Percentiles rank a stretch among this genome's conserved stretches.
These are phyloP conservation scores for Claviceps quebecensis DNA, from an alignment of 2,329 filamentous ascomycete genomes.

Conservation along the genomic window DNA sequence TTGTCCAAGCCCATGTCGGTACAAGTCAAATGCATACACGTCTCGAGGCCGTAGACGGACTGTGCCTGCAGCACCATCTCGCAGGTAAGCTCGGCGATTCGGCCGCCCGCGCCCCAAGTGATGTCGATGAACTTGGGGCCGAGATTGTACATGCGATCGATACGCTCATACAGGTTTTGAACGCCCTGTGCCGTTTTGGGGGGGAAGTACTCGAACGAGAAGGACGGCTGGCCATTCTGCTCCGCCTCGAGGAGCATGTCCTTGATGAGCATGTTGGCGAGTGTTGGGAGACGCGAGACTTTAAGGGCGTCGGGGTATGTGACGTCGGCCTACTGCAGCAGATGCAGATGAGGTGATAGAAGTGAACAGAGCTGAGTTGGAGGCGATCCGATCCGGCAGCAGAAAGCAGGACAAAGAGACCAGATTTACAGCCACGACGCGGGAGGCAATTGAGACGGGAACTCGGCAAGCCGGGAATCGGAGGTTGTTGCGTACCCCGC, in stretches of 20 bases:
- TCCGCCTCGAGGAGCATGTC: conserved; percentile 78
- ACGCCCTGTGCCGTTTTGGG: conserved; percentile 96
- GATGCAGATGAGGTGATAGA: too few relatives aligned
- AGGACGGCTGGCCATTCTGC: conserved; percentile 66
- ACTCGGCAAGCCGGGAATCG: too few relatives aligned
- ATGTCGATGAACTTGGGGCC: conserved; percentile 96
- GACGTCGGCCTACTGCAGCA: too few relatives aligned
- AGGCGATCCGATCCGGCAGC: too few relatives aligned
- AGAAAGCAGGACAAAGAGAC: too few relatives aligned
- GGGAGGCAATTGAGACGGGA: too few relatives aligned
- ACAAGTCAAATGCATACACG: conserved; percentile 97
- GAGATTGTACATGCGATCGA: conserved; percentile 95
- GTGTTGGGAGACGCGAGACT: conserved; percentile 1
- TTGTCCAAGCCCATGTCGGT: conserved; percentile 94
- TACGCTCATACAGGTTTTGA: conserved; percentile 97
- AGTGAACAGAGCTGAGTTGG: too few relatives aligned
- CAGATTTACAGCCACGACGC: too few relatives aligned
- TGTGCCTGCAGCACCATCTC: conserved; percentile 97
- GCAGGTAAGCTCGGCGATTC: conserved; percentile 79
- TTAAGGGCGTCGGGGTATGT: neutral
- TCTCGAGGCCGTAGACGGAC: conserved; percentile 88
- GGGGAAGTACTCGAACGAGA: conserved; percentile 99
- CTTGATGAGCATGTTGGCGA: conserved; percentile 75
- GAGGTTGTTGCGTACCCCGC: too few relatives aligned
- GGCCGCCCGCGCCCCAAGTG: conserved; percentile 93